Conservation (phyloP, 345 rosid species). For the Triadica sebifera region DNA sequence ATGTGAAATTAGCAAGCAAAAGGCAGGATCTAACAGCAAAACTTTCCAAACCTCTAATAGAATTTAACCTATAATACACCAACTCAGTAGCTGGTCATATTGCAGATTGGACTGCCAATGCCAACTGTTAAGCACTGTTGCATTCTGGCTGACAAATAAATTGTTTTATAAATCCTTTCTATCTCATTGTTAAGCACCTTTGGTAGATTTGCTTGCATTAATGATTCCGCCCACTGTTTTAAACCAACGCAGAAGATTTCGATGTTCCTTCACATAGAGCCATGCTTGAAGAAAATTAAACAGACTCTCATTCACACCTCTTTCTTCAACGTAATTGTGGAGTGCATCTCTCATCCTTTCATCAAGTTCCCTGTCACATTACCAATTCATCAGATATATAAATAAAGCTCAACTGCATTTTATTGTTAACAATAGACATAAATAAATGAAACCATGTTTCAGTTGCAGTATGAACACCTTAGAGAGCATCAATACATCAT, state of each 20-base stretch:
- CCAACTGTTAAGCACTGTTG: not conserved
- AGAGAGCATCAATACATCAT: too few species aligned
- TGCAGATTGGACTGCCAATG: not conserved
- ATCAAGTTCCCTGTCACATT: constrained; percentile 60
- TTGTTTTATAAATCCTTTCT: not conserved
- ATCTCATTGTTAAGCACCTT: constrained; percentile 5
- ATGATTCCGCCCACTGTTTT: constrained; percentile 68
- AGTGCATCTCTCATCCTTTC: constrained; percentile 74
- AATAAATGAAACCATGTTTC: not conserved
- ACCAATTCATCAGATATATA: not conserved
- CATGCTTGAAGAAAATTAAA: constrained; percentile 92
- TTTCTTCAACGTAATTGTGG: constrained; percentile 70
- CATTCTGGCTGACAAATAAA: not conserved
- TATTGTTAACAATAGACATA: constrained; percentile 6
- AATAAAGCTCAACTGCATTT: not conserved
- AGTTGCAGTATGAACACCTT: not conserved
- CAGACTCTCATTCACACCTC: constrained; percentile 76
- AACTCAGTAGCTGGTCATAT: not conserved
- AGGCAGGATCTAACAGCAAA: not conserved
- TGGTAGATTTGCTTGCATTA: constrained; percentile 33
- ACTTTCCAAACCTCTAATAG: not conserved
- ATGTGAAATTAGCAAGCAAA: not conserved
- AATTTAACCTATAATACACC: not conserved
- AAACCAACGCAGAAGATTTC: constrained; percentile 72
- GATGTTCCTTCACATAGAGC: constrained; percentile 85